Base-by-base conservation (phyloP, 805 yeast species). In the Saturnispora gosingensis region DNA sequence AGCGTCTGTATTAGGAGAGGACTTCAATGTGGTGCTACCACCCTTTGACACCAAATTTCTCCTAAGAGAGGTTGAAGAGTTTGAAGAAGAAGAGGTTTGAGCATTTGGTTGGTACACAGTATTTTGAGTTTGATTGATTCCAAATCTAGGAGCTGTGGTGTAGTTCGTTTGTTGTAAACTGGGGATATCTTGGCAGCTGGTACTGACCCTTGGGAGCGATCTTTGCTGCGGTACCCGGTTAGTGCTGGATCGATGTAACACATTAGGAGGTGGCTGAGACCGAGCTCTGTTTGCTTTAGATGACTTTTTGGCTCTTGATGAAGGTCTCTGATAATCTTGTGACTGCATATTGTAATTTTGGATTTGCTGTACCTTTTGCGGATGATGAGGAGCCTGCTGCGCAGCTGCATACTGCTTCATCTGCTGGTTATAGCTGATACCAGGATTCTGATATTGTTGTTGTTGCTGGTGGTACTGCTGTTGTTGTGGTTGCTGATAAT, bases 1-100 rank as follows among this genome's bases (percentile, higher is more conserved):
- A 5, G 49, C 34, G 15, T 46, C 43, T 6, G 49, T 46, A 22
- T n/a, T 25, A 24, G 49, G 49, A 3, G 49, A 45, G 8, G 48
- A 35, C 34, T 45, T 45, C 13, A 45, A 9, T 13, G 28, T 34
- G 15, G 16, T 32, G 11, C 34, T 30, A 30, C 34, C 34, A 13
- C 24, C 38, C 13, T 46, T 46, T 36, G 34, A 39, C 16, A 16
- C 42, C 24, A 38, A n/a, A 22, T 46, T 36, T 28, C 25, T 32
- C 27, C 34, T 36, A 6, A 46, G 35, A 5, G 49, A 46, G n/a
- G 43, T 36, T 15, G 49, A 46, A 3, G 49, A 46, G 38, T 46
- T 46, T 9, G 49, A 46, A 16, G 49, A 46, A 46, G 49, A 46
- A 4, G 49, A 20, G 9, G 25, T 46, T 20, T 46, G 49, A 25